These are phyloP conservation scores for Pachysandra terminalis DNA, from an alignment of 164 flowering plant genomes.

Conservation along the genomic window DNA sequence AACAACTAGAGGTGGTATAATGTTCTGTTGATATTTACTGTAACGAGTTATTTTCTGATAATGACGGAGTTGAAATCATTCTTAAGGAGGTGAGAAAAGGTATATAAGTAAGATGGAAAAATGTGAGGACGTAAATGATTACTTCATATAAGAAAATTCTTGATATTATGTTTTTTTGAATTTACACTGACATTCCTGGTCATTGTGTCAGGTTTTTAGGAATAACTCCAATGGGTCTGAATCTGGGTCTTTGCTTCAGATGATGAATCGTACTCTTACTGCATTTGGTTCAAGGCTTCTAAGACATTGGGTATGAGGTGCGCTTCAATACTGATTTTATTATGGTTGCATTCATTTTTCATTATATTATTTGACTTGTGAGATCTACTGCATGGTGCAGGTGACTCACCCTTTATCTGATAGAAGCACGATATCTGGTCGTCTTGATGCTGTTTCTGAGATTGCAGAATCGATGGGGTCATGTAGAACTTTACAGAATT, in stretches of 20 bases:
- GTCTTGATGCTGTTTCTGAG: conserved; percentile 95
- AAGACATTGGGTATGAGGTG: conserved; percentile 82
- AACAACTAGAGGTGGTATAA: conserved; percentile 75
- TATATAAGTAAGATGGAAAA: no score
- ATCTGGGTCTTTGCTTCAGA: conserved; percentile 71
- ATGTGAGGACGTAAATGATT: no score
- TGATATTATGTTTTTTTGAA: no score
- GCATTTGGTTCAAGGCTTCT: conserved; percentile 88
- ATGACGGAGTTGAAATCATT: background rate
- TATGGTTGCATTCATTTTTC: background rate
- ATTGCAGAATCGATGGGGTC: conserved; percentile 71
- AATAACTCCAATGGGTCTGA: conserved; percentile 79
- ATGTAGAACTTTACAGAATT: conserved; percentile 22
- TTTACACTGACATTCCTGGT: background rate
- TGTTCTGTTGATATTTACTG: background rate
- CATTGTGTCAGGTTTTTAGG: conserved; percentile 46
- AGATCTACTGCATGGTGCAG: conserved; percentile 40
- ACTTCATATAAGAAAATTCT: no score
- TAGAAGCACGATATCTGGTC: conserved; percentile 71
- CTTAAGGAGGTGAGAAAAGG: background rate
- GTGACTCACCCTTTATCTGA: conserved; percentile 90
- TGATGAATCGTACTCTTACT: conserved; percentile 76
- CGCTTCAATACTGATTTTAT: conserved; percentile 7
- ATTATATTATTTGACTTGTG: conserved; percentile 10
- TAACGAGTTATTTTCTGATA: background rate